Evolutionary conservation across 352 stramenopile species (phyloP).

Genomic region (Phytopythium chamaehyphon): DNA sequence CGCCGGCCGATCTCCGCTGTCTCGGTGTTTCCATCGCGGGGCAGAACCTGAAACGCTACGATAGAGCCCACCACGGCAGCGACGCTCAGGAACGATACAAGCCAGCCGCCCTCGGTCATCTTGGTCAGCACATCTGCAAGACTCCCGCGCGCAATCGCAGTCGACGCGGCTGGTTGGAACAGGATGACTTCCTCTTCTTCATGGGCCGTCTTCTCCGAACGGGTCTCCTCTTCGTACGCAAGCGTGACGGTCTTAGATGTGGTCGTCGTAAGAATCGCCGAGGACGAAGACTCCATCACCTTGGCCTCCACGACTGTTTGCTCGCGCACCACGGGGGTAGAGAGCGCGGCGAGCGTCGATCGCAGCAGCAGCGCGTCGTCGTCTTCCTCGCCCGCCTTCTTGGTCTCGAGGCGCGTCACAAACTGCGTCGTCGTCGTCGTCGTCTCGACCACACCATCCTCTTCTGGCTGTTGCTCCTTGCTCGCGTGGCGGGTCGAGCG

Average conservation of each 20-base stretch:
- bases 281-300: constrained; percentile 4
- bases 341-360: constrained; percentile 41
- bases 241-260: constrained; percentile 36
- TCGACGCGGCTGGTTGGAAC: constrained; percentile 3
- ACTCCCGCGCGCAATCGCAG: constrained; percentile 6
- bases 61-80: constrained; percentile 62
- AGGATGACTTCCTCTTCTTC: constrained; percentile 23
- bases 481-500: constrained; percentile 2
- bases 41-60: constrained; percentile 53
- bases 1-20: constrained; percentile 38
- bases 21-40: constrained; percentile 17
- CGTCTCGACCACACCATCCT: constrained; percentile 13
- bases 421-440: constrained; percentile 28
- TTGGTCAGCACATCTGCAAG: constrained; percentile 37
- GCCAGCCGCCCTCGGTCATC: constrained; percentile 51
- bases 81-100: constrained; percentile 67
- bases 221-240: constrained; percentile 41
- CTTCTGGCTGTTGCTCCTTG: constrained; percentile 14
- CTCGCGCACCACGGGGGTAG: constrained; percentile 20
- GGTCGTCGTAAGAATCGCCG: constrained; percentile 4
- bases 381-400: constrained; percentile 39
- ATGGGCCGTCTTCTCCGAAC: not conserved
- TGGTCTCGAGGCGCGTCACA: constrained; percentile 27
- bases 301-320: constrained; percentile 7
- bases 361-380: constrained; percentile 45